Conservation (phyloP, 1,284 basidiomycete species). For the Earliella scabrosa region DNA sequence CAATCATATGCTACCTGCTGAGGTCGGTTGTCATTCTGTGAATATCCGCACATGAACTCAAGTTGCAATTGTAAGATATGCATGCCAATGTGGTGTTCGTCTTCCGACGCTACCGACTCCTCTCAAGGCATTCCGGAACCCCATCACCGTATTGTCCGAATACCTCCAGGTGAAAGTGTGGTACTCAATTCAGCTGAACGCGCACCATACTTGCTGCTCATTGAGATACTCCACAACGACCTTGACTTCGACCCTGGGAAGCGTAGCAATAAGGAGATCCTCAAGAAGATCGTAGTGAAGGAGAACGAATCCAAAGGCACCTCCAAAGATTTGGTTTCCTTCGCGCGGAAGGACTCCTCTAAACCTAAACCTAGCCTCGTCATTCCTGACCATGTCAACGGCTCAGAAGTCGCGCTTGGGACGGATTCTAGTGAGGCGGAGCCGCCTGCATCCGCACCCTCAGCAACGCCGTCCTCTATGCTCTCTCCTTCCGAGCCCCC, state of each 20-base stretch:
- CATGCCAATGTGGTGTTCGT: conserved; percentile 95
- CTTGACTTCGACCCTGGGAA: conserved; percentile 92
- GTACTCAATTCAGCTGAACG: conserved; percentile 98
- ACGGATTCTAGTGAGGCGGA: conserved; percentile 25
- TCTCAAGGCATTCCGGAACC: conserved; percentile 54
- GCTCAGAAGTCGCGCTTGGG: conserved; percentile 31
- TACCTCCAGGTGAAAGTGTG: conserved; percentile 97
- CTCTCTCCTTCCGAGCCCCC: conserved; percentile 33
- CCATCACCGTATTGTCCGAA: conserved; percentile 96
- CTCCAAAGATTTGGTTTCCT: conserved; percentile 51
- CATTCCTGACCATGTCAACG: conserved; percentile 24
- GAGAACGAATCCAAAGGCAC: conserved; percentile 64
- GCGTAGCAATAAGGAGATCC: conserved; percentile 83
- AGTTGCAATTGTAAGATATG: conserved; percentile 65
- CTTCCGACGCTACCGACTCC: conserved; percentile 58
- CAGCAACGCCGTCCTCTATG: conserved; percentile 20
- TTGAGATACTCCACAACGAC: conserved; percentile 92
- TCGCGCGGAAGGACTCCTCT: conserved; percentile 24
- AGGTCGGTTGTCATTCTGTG: conserved; percentile 54
- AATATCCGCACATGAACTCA: conserved; percentile 9
- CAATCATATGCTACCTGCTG: conserved; percentile 95
- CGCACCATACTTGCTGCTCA: conserved; percentile 91
- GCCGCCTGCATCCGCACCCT: conserved; percentile 10
- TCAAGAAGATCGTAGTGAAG: conserved; percentile 84
- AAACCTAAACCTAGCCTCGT: conserved; percentile 8